Evolutionary conservation across 305 asterid species (phyloP), one percentile per base, ranked within the genome.

Genomic region (Striga hermonthica): DNA sequence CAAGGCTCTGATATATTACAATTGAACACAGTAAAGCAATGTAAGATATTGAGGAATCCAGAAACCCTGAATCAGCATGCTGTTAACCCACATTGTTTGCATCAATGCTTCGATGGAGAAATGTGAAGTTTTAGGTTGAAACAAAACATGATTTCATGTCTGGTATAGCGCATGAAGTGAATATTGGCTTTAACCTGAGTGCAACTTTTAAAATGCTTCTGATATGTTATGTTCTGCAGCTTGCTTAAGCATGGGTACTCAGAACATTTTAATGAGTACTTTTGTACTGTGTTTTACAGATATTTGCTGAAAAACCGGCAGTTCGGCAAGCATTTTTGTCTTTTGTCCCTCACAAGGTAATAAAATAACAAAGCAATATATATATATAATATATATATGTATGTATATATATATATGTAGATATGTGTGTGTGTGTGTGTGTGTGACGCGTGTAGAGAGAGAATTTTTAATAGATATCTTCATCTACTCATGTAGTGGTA

Each of bases 271-370:
- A 67, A 10, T 13, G 50, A 67, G 31, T 66, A 39, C 61, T 61
- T 12, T 5, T 56, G 41, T 22, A 22, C n/a, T 35, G 13, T 36
- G 57, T 53, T 63, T 62, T 6, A 49, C 92, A 93, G 99, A 93
- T 93, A 74, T 93, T 93, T 78, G 95, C 99, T 37, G 99, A 93
- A 82, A 93, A 90, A 81, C 99, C 97, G 60, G 96, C 96, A 12
- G 99, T 93, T 73, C 96, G 97, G 59, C 87, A 88, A 81, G 97
- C 99, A 69, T 93, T 87, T 83, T 66, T 90, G 81, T 86, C 50
- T 49, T 83, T 84, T 76, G 90, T 88, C 59, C 97, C 97, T 5
- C 74, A 64, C 72, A 90, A 85, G 95, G 97, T 90, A 69, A 53
- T 75, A 49, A 38, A 6, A 47, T 59, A 57, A 52, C 45, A 54